phyloP scores from a whole-genome alignment of 176 grass and related monocot species.

The Thalia dealbata region DNA sequence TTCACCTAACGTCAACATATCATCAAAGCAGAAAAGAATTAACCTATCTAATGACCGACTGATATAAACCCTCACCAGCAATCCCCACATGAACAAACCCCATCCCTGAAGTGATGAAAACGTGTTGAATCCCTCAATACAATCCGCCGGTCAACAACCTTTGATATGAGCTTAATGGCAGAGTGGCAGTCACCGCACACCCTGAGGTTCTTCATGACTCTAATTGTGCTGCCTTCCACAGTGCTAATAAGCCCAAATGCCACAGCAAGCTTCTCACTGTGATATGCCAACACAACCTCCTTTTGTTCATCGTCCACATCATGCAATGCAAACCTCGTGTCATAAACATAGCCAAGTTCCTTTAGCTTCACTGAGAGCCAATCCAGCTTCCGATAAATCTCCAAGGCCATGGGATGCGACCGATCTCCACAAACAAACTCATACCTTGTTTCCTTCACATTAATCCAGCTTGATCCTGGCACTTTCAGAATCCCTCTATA shows the following conservation, averaged over 20 bases:
- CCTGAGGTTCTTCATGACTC: conserved; percentile 51
- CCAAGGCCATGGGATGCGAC: conserved; percentile 32
- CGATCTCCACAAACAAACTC: conserved; percentile 42
- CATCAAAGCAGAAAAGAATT: too few species aligned
- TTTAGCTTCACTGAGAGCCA: conserved; percentile 34
- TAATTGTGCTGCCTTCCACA: conserved; percentile 33
- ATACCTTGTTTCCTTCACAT: conserved; percentile 29
- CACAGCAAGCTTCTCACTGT: conserved; percentile 43
- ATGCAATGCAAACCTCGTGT: conserved; percentile 41
- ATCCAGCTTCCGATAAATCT: conserved; percentile 41
- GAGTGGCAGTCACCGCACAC: conserved; percentile 37
- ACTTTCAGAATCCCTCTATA: conserved; percentile 25
- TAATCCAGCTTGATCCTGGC: conserved; percentile 47
- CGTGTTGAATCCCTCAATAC: conserved; percentile 37
- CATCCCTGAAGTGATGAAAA: conserved; percentile 46
- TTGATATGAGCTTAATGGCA: conserved; percentile 37
- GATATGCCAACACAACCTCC: conserved; percentile 28
- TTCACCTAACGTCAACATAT: too few species aligned
- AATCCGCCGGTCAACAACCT: conserved; percentile 31
- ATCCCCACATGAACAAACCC: conserved; percentile 38
- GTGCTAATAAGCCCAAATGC: conserved; percentile 34
- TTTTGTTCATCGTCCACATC: conserved; percentile 48
- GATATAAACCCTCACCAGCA: conserved; percentile 15
- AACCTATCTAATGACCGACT: too few species aligned
- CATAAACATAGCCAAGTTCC: conserved; percentile 34